phyloP scores from a whole-genome alignment of 495 filamentous ascomycete genomes.

The Neurospora sp. region DNA sequence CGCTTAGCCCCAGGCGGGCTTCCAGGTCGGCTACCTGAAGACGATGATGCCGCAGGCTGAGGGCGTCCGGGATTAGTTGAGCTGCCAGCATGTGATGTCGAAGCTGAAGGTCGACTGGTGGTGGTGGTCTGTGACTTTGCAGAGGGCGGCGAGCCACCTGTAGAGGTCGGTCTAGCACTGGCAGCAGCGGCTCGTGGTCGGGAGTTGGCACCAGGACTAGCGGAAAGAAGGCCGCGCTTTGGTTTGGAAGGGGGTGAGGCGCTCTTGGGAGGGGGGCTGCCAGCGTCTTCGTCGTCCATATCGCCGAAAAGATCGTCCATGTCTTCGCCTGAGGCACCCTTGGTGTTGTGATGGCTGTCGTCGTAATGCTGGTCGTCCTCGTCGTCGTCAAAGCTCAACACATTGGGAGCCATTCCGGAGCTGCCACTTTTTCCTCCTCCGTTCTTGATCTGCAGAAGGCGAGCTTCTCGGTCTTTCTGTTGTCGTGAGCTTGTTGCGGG shows the following conservation, averaged over 20 bases:
- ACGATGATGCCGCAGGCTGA: neutral
- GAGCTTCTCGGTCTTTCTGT: constrained; percentile 13
- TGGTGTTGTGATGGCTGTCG: neutral
- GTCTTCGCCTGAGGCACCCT: neutral
- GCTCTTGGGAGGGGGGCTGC: neutral
- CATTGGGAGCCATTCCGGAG: neutral
- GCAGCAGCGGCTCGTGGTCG: neutral
- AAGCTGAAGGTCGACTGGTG: neutral
- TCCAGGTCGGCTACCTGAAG: neutral
- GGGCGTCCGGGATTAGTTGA: neutral
- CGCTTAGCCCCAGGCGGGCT: constrained; percentile 10
- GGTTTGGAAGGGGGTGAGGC: neutral
- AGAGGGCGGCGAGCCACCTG: too few species aligned
- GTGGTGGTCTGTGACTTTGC: neutral
- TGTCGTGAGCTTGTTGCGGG: neutral
- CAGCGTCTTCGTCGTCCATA: neutral
- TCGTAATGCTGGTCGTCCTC: constrained; percentile 1
- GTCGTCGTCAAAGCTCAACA: constrained; percentile 17
- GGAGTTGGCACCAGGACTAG: constrained; percentile 12
- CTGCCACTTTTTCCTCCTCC: neutral
- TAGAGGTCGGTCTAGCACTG: neutral
- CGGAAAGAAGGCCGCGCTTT: constrained; percentile 8
- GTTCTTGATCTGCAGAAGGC: constrained; percentile 20
- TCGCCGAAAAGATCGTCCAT: constrained; percentile 13
- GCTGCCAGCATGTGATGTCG: neutral